Evolutionary conservation across 2,329 filamentous ascomycete genomes (phyloP).

Genomic region (Aspergillus pseudonomiae): DNA sequence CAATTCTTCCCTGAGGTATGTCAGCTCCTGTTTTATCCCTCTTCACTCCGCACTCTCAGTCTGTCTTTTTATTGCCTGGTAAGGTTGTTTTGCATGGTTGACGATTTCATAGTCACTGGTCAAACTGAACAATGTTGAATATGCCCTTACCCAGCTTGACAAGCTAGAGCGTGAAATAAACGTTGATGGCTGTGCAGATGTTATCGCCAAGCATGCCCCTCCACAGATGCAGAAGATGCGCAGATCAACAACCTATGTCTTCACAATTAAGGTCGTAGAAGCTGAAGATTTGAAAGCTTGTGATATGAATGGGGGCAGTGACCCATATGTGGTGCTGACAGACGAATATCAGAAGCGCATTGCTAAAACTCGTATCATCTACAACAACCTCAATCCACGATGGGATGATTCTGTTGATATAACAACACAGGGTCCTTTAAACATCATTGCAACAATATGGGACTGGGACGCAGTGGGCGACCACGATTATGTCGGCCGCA

Average conservation of each 20-base stretch:
- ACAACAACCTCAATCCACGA: conserved; percentile 85
- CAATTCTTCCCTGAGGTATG: conserved; percentile 90
- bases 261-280: conserved; percentile 98
- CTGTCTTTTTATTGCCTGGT: background rate
- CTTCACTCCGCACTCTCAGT: background rate
- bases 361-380: conserved; percentile 90
- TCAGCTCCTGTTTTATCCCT: conserved; percentile 13
- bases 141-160: conserved; percentile 88
- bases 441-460: conserved; percentile 96
- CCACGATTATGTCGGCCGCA: conserved; percentile 94
- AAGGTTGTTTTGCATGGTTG: conserved; percentile 6
- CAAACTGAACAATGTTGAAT: conserved; percentile 97
- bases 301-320: conserved; percentile 89
- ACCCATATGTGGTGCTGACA: conserved; percentile 94
- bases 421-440: conserved; percentile 85
- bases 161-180: conserved; percentile 87
- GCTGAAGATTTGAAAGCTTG: conserved; percentile 98
- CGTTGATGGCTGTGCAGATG: conserved; percentile 83
- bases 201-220: conserved; percentile 74
- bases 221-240: conserved; percentile 68
- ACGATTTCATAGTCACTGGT: conserved; percentile 74
- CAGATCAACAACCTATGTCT: conserved; percentile 86
- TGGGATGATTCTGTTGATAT: conserved; percentile 99
- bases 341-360: conserved; percentile 98
- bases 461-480: conserved; percentile 97